Conservation (phyloP, 345 rosid species). For the Erodium maritimum region DNA sequence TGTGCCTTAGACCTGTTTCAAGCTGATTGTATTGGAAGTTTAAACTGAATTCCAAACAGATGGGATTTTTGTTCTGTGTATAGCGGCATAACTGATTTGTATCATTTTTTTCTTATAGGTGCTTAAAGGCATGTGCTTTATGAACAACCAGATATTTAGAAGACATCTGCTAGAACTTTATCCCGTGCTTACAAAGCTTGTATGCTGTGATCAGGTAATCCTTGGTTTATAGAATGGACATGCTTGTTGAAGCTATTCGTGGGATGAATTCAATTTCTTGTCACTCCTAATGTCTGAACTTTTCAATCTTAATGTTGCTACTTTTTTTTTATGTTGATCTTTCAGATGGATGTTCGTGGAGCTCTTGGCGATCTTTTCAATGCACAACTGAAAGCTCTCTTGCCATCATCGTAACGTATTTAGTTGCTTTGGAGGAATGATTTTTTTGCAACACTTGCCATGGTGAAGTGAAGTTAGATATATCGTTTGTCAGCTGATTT, state of each 20-base stretch:
- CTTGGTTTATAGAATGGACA: background rate
- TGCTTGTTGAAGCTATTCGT: background rate
- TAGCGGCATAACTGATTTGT: background rate
- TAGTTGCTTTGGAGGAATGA: constrained; percentile 9
- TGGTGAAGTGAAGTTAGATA: background rate
- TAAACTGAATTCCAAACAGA: background rate
- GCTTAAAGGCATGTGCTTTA: constrained; percentile 86
- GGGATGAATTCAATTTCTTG: background rate
- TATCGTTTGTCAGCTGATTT: background rate
- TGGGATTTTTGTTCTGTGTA: background rate
- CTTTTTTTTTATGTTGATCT: constrained; percentile 1
- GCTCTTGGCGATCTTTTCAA: constrained; percentile 80
- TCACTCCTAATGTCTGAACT: background rate
- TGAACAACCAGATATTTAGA: constrained; percentile 73
- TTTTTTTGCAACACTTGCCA: constrained; percentile 9
- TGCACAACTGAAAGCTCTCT: constrained; percentile 67
- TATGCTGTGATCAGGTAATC: constrained; percentile 89
- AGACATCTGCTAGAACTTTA: constrained; percentile 81
- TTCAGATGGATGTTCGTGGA: constrained; percentile 89
- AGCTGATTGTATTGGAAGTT: background rate
- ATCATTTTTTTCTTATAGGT: constrained; percentile 36
- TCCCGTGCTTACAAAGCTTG: constrained; percentile 80
- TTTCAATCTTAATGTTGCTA: background rate
- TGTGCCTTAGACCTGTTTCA: background rate
- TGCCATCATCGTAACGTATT: constrained; percentile 27